Evolutionary conservation across 352 stramenopile genomes (phyloP), one percentile per base, ranked within the genome.

Genomic region (Elongisporangium senticosum): DNA sequence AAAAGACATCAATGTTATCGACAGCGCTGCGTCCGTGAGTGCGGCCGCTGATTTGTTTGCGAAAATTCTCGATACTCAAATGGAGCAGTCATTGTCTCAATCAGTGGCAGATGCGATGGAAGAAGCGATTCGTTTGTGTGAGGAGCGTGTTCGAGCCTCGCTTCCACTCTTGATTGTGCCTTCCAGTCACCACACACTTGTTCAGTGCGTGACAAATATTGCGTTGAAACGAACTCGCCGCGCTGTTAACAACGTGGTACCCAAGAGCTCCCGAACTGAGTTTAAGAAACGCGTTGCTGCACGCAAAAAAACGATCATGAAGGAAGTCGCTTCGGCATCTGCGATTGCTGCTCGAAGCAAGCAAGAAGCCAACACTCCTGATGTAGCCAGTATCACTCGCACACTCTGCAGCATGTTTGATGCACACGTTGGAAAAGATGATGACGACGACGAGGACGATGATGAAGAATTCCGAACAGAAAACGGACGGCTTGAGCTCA

Each of bases 241-340:
- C n/a, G 62, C 67, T 2, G 54, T 82, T 13, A 62, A 66, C 22
- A 71, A 51, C 7, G 55, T 86, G 7, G 63, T 85, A 15, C 67
- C 74, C 0, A 79, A 77, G 64, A 81, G 68, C 24, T 56, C 68
- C 5, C 67, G 79, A n/a, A 71, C 71, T 0, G 69, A 77, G 51
- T 89, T 89, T 53, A 53, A 72, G 3, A 84, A 86, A 56, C 74
- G 74, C 2, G 43, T 86, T 7, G 62, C 60, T 0, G 57, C 70
- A 33, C 68, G 72, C 6, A 77, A 77, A 48, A 79, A 81, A 50
- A 66, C 49, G 10, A 63, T 84, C 10, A 24, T 83, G 28, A 86
- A 86, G 50, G 64, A 81, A 23, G 43, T 61, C 0, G 58, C 56
- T 8, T 54, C 51, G 4, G 26, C 22, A 24, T 59, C 57, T 5